Evolutionary conservation across 352 stramenopile genomes (phyloP).

Genomic region (Phytophthora citrophthora): DNA sequence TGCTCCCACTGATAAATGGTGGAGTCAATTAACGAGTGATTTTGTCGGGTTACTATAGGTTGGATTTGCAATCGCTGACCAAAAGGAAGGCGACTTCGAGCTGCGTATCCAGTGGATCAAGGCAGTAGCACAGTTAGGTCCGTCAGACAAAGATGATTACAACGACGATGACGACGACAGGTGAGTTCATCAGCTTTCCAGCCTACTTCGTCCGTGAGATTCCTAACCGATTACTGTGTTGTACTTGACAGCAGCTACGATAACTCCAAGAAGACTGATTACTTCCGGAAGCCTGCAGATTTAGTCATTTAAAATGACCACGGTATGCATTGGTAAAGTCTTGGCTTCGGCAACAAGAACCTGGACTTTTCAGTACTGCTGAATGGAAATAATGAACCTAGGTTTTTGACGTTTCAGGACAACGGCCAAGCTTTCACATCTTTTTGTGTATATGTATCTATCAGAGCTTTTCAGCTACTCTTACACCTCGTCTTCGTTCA

Average conservation of each 20-base stretch:
- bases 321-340: conserved; percentile 9
- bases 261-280: conserved; percentile 40
- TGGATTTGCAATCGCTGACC: conserved; percentile 85
- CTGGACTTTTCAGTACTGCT: not conserved
- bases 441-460: conserved; percentile 40
- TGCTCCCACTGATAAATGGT: not conserved
- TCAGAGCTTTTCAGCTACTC: conserved; percentile 2
- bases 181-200: conserved; percentile 15
- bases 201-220: not conserved
- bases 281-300: conserved; percentile 66
- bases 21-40: not conserved
- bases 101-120: conserved; percentile 89
- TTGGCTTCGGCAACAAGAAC: not conserved
- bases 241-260: conserved; percentile 32
- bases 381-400: conserved; percentile 31
- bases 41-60: conserved; percentile 48
- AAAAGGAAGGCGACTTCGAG: conserved; percentile 88
- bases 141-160: conserved; percentile 36
- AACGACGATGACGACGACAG: conserved; percentile 39
- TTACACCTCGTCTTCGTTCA: conserved; percentile 92
- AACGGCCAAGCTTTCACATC: not conserved
- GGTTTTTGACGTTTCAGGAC: conserved; percentile 20
- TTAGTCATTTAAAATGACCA: conserved; percentile 58
- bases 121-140: conserved; percentile 70
- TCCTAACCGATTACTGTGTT: not conserved